phyloP scores from a whole-genome alignment of 2,329 filamentous ascomycete species.

The Talaromyces sp. region DNA sequence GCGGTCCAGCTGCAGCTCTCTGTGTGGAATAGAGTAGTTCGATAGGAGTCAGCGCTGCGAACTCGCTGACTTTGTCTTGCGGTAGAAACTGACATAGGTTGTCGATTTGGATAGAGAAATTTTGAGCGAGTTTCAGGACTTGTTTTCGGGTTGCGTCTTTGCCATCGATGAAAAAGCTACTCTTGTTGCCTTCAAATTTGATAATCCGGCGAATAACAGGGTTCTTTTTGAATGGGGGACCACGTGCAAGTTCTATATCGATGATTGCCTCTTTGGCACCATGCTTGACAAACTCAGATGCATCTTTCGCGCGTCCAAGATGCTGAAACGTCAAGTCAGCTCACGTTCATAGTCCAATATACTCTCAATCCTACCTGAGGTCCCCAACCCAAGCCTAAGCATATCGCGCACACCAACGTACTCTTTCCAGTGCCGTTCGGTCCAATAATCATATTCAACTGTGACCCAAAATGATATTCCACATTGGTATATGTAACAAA shows the following conservation, averaged over 20 bases:
- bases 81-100: constrained; percentile 97
- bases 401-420: constrained; percentile 94
- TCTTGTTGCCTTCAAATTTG: constrained; percentile 74
- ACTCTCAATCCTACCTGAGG: constrained; percentile 50
- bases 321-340: constrained; percentile 45
- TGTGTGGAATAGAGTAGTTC: constrained; percentile 82
- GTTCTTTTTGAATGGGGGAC: constrained; percentile 57
- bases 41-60: constrained; percentile 76
- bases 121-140: constrained; percentile 64
- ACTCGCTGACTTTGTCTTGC: constrained; percentile 93
- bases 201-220: constrained; percentile 73
- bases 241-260: constrained; percentile 81
- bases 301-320: constrained; percentile 77
- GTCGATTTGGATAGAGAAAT: constrained; percentile 88
- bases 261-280: constrained; percentile 72
- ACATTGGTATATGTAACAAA: constrained; percentile 95
- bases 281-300: constrained; percentile 92
- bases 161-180: constrained; percentile 74
- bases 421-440: constrained; percentile 99
- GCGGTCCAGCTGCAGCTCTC: constrained; percentile 75
- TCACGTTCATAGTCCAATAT: not conserved
- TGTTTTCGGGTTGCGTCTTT: constrained; percentile 58
- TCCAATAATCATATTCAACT: constrained; percentile 96
- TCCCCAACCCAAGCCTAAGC: constrained; percentile 81
- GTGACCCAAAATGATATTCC: constrained; percentile 86